These are phyloP conservation scores for Skeletonema tropicum DNA, from an alignment of 108 stramenopile genomes.

Conservation along the genomic window DNA sequence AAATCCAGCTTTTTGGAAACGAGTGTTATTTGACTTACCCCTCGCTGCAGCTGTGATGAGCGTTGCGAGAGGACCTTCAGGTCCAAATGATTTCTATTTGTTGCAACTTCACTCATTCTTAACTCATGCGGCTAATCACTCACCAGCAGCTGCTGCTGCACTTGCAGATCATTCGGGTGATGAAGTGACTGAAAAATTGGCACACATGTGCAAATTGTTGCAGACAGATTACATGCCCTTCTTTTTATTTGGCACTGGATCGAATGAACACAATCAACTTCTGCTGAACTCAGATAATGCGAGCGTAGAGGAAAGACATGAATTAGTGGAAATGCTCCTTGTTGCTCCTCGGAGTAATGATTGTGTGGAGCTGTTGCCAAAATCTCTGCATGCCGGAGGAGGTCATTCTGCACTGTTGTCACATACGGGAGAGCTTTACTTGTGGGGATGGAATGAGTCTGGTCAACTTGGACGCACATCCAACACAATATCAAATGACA, in stretches of 20 bases:
- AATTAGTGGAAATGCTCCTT: slow-evolving; percentile 67
- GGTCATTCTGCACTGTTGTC: slow-evolving; percentile 82
- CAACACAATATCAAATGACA: background rate
- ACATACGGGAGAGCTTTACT: slow-evolving; percentile 60
- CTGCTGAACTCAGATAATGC: slow-evolving; percentile 22
- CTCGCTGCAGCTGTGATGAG: slow-evolving; percentile 72
- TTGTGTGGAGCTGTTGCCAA: slow-evolving; percentile 17
- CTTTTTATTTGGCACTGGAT: slow-evolving; percentile 78
- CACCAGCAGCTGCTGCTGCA: slow-evolving; percentile 8
- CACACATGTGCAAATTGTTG: slow-evolving; percentile 60
- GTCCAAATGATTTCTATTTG: slow-evolving; percentile 70
- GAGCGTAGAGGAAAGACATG: slow-evolving; percentile 58
- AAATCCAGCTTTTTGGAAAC: slow-evolving; percentile 85
- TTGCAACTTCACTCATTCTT: slow-evolving; percentile 63
- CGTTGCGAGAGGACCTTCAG: slow-evolving; percentile 68
- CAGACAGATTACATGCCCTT: slow-evolving; percentile 56
- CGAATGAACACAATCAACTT: slow-evolving; percentile 86
- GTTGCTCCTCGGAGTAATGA: slow-evolving; percentile 29
- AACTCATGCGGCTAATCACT: slow-evolving; percentile 25
- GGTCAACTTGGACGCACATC: slow-evolving; percentile 64
- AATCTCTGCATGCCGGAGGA: slow-evolving; percentile 70
- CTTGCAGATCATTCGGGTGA: slow-evolving; percentile 31
- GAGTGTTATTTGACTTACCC: slow-evolving; percentile 62
- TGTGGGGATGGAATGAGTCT: slow-evolving; percentile 87
- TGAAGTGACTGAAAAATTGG: slow-evolving; percentile 53